Conservation (phyloP, 768 basidiomycete species). For the Xerocomellus intermedius region DNA sequence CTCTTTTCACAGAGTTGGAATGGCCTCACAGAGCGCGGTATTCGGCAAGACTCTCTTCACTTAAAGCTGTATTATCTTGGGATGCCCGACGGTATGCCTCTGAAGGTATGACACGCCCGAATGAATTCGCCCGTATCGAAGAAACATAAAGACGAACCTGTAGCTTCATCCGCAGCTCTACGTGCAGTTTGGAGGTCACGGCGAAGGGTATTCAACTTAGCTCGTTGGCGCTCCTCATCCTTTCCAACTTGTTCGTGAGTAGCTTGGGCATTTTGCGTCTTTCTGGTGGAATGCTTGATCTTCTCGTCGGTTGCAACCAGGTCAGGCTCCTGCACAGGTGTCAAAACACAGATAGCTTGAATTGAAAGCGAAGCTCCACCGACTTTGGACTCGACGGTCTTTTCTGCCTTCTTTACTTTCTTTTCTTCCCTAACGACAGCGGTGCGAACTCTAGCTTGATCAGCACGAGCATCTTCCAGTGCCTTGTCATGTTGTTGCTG, state of each 20-base stretch:
- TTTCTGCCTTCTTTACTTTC: conserved; percentile 87
- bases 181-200: conserved; percentile 67
- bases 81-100: conserved; percentile 76
- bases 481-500: conserved; percentile 69
- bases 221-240: conserved; percentile 51
- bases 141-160: conserved; percentile 49
- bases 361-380: conserved; percentile 10
- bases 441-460: conserved; percentile 76
- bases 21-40: conserved; percentile 45
- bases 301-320: conserved; percentile 83
- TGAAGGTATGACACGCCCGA: conserved; percentile 28
- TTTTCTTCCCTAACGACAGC: conserved; percentile 82
- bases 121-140: neutral
- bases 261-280: conserved; percentile 66
- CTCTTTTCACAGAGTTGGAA: neutral
- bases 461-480: conserved; percentile 69
- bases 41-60: conserved; percentile 81
- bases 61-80: conserved; percentile 73
- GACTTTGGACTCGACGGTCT: conserved; percentile 80
- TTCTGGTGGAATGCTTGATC: conserved; percentile 81
- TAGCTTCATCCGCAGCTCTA: conserved; percentile 71
- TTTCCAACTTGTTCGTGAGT: conserved; percentile 62
- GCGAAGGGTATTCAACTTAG: conserved; percentile 54
- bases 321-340: conserved; percentile 67
- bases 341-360: neutral